Base-by-base conservation (phyloP, 331 rosid species). In the Malus hybrid region DNA sequence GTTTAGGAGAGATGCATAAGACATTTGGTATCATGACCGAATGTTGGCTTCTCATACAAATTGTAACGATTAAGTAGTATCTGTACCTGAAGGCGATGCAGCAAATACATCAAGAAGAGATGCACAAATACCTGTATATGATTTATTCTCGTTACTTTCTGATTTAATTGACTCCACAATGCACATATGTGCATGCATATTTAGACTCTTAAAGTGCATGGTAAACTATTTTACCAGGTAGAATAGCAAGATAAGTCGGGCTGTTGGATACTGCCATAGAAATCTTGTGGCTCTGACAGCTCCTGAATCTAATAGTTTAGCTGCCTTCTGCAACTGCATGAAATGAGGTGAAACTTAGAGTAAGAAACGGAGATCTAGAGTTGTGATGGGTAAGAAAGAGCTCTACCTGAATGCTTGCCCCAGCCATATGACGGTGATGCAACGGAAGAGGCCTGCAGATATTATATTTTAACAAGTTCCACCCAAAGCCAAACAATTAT, bases 211-310 rank as follows among this genome's bases (percentile, higher is more conserved):
- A 26, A 15, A 71, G 60, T 19, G 74, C 71, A 60, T 20, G 42
- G 28, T 11, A 30, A 81, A 79, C 63, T 67, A 30, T 68, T 83
- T 88, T 85, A 95, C 99, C 93, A 95, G 79, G 83, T 95, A 95
- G 86, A 85, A 89, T 28, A 95, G 88, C 79, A 95, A 75, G 79
- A 75, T 61, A 67, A 95, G 89, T 63, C 97, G 88, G 80, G 99
- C 99, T 39, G 88, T 88, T 9, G 99, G 99, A 86, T 95, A 89
- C 63, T 88, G 96, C 99, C 99, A 90, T 42, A 95, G 97, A 86
- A 95, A 95, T 84, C 97, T 89, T 7, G 99, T 92, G 71, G 99
- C 99, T 87, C 99, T 85, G 55, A 92, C 97, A 60, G 99, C 97
- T 76, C 97, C 97, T 39, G 97, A 82, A 75, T 95, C 99, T 72